Evolutionary conservation across 192 early-diverging fungal genomes (phyloP).

Genomic region (Backusella luteola): DNA sequence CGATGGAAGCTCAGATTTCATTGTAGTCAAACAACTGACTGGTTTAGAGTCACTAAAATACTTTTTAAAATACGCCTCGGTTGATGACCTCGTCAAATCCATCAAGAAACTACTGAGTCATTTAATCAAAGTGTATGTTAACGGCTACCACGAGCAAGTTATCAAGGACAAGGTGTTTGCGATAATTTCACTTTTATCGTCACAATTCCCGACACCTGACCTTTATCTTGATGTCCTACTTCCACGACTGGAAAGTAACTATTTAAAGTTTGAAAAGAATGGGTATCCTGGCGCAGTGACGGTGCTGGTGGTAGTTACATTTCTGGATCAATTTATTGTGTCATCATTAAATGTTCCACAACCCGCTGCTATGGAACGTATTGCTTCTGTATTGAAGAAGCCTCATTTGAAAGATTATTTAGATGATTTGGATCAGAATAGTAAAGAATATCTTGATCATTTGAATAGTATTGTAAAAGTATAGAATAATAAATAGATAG

Average conservation of each 20-base stretch:
- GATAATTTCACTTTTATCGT: not conserved
- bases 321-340: constrained; percentile 3
- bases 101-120: constrained; percentile 9
- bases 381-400: not conserved
- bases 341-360: not conserved
- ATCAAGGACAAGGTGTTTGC: not conserved
- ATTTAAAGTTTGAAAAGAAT: not conserved
- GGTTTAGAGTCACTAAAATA: not conserved
- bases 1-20: constrained; percentile 7
- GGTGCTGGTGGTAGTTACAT: not conserved
- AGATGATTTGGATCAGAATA: not conserved
- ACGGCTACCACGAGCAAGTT: not conserved
- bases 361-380: not conserved
- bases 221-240: constrained; percentile 5
- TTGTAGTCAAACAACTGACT: not conserved
- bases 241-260: not conserved
- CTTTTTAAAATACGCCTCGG: constrained; percentile 1
- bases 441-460: not conserved
- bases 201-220: not conserved
- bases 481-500: too few relatives aligned
- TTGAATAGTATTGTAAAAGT: not conserved
- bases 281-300: not conserved
- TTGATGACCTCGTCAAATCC: not conserved
- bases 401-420: constrained; percentile 3
- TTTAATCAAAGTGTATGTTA: not conserved